Evolutionary conservation across 306 rosid genomes (phyloP), one percentile per base, ranked within the genome.

Genomic region (Gleditsia sinensis): DNA sequence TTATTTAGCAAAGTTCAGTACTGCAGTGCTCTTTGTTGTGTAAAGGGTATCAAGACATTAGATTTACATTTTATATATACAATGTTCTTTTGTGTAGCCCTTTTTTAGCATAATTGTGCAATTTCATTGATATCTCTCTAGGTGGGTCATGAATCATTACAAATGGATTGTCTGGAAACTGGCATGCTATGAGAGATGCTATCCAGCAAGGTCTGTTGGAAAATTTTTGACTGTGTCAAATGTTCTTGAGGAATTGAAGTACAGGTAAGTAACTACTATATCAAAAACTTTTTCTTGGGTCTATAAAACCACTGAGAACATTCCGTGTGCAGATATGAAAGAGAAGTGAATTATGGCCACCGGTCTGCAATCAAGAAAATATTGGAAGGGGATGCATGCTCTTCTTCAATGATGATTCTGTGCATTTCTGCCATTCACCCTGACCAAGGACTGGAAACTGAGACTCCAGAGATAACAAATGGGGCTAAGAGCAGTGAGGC

Each of bases 111-210:
- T 76, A 79, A 67, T 70, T 53, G 40, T 67, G 71, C 64, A 55
- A 65, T 78, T 79, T 19, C 19, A n/a, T 39, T 43, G 43, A 32
- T 67, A 61, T 77, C 61, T 72, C 53, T 85, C 45, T 66, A 94
- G 98, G 85, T 94, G 98, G 98, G 94, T 89, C 69, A 68, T 49
- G 21, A 94, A 91, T 86, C 98, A 91, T 83, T 91, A 85, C 91
- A 89, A 86, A 78, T 91, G 97, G 98, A 87, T 91, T 78, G 88
- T 91, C 61, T 94, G 98, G 98, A 94, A 94, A 78, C 83, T 94
- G 75, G 94, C 94, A 70, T 91, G 92, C 77, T 91, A 94, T 42
- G 97, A 86, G 78, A 85, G 96, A 83, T 86, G 78, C 78, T 67
- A 79, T 82, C 75, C 92, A 21, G 78, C 86, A 50, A 78, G 83